These are phyloP conservation scores for Acacia melanoxylon DNA, from an alignment of 306 rosid species.

Conservation along the genomic window DNA sequence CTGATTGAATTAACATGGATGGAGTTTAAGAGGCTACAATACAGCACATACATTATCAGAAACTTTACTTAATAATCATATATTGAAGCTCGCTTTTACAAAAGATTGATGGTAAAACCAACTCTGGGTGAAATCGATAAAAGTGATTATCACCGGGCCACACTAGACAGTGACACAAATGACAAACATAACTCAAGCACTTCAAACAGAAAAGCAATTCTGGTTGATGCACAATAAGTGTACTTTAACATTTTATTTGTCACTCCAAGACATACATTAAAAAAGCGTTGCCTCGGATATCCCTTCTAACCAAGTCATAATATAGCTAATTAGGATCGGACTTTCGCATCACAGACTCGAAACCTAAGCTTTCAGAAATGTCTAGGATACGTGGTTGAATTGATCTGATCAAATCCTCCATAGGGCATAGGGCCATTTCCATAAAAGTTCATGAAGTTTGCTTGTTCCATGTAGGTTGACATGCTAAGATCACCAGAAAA, in stretches of 20 bases:
- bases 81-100: conserved; percentile 29
- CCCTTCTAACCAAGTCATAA: conserved; percentile 18
- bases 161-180: conserved; percentile 23
- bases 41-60: neutral
- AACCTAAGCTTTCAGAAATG: conserved; percentile 36
- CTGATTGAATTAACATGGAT: neutral
- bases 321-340: neutral
- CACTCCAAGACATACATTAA: conserved; percentile 78
- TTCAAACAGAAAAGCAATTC: conserved; percentile 12
- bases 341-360: conserved; percentile 31
- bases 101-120: conserved; percentile 33
- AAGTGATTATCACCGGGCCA: conserved; percentile 51
- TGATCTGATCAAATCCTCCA: conserved; percentile 53
- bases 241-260: conserved; percentile 26
- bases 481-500: conserved; percentile 45
- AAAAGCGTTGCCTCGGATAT: conserved; percentile 80
- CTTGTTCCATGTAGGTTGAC: conserved; percentile 54
- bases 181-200: conserved; percentile 13
- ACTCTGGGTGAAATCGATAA: conserved; percentile 53
- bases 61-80: neutral
- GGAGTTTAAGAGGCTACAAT: conserved; percentile 6
- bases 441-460: conserved; percentile 47
- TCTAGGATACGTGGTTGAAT: conserved; percentile 43
- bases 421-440: conserved; percentile 49
- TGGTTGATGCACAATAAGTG: conserved; percentile 26